Evolutionary conservation across 345 rosid genomes (phyloP).

Genomic region (Populus davidiana): DNA sequence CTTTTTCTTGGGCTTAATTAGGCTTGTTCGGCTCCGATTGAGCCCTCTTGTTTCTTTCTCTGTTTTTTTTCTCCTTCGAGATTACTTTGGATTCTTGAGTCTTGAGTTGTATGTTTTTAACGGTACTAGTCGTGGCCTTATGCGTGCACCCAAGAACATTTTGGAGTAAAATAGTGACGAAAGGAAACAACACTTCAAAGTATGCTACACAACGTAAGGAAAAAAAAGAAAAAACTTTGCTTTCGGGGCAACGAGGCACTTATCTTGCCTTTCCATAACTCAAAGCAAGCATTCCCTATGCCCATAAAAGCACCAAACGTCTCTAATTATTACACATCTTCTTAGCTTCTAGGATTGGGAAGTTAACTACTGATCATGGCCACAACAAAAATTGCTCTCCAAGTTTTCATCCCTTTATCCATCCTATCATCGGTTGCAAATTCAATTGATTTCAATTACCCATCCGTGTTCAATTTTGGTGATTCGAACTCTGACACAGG

Average conservation of each 20-base stretch:
- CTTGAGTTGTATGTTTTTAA: background rate
- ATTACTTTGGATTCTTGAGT: background rate
- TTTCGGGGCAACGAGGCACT: conserved; percentile 8
- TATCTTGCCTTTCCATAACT: conserved; percentile 13
- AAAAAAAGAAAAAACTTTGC: conserved; percentile 11
- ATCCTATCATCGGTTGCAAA: conserved; percentile 7
- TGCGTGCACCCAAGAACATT: conserved; percentile 10
- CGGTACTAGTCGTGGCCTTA: background rate
- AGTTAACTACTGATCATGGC: conserved; percentile 14
- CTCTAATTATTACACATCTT: background rate
- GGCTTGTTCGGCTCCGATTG: no score
- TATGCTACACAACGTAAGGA: conserved; percentile 1
- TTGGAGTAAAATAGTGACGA: conserved; percentile 14
- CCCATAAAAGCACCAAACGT: conserved; percentile 7
- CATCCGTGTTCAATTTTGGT: conserved; percentile 57
- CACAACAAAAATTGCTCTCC: background rate
- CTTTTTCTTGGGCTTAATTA: no score
- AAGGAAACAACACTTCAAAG: background rate
- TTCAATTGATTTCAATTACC: conserved; percentile 40
- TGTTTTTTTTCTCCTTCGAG: background rate
- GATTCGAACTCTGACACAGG: conserved; percentile 78
- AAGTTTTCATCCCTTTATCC: conserved; percentile 8
- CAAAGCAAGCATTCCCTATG: conserved; percentile 15
- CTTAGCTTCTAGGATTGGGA: background rate
- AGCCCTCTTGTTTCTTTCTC: no score